A percentile compares a stretch with the other conserved stretches of the same genome.
Conservation (phyloP, 2,329 filamentous ascomycete genomes). For the Drechslera avenae region DNA sequence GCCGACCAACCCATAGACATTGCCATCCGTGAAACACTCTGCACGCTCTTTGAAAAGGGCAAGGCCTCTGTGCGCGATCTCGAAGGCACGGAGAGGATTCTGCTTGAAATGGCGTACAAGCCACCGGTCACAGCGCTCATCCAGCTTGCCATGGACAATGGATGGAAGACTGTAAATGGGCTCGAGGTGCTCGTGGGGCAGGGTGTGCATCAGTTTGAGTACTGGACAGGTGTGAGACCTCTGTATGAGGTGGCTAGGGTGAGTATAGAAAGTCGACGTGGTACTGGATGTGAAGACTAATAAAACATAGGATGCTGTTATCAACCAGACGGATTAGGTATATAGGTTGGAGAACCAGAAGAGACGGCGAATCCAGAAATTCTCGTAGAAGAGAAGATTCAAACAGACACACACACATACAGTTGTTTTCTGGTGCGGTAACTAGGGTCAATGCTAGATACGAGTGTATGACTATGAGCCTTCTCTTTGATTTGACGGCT, state of each 20-base stretch:
- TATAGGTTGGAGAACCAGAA: too few species aligned
- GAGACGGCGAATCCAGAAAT: too few species aligned
- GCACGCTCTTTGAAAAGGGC: constrained; percentile 55
- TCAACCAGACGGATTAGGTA: constrained; percentile 19
- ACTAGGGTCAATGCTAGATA: too few species aligned
- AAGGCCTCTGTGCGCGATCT: constrained; percentile 19
- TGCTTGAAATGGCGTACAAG: constrained; percentile 97
- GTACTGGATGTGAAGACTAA: constrained; percentile 4
- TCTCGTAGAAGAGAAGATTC: too few species aligned
- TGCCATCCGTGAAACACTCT: constrained; percentile 69
- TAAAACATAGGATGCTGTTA: constrained; percentile 19
- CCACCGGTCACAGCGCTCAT: constrained; percentile 83
- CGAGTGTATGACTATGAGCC: too few species aligned
- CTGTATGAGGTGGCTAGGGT: constrained; percentile 72
- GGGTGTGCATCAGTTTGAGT: constrained; percentile 81
- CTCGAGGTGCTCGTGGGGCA: constrained; percentile 89
- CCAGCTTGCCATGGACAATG: constrained; percentile 75
- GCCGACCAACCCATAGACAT: constrained; percentile 83
- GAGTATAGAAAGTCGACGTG: constrained; percentile 23
- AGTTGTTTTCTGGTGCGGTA: too few species aligned
- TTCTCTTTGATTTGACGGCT: too few species aligned
- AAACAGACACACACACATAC: too few species aligned
- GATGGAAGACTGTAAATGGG: constrained; percentile 84
- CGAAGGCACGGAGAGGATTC: constrained; percentile 53
- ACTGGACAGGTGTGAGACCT: constrained; percentile 82